A percentile compares a stretch with the other conserved stretches of the same genome.
phyloP scores from a whole-genome alignment of 805 yeast genomes.

The Metschnikowia vanudenii region DNA sequence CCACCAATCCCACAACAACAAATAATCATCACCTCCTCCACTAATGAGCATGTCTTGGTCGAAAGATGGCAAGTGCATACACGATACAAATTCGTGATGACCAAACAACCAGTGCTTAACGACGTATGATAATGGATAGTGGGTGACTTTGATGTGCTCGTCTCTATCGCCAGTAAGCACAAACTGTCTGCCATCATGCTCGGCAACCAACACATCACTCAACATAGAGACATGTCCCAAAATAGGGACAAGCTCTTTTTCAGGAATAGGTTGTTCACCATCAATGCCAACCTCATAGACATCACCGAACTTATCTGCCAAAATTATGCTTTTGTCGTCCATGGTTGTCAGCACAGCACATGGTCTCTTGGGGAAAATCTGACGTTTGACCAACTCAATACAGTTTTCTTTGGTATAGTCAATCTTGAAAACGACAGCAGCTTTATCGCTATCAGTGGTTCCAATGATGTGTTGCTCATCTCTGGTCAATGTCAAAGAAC shows the following conservation, averaged over 20 bases:
- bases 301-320: constrained; percentile 97
- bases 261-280: constrained; percentile 37
- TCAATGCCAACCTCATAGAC: constrained; percentile 63
- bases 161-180: constrained; percentile 88
- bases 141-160: constrained; percentile 86
- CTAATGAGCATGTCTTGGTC: constrained; percentile 55
- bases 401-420: constrained; percentile 40
- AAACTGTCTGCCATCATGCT: constrained; percentile 43
- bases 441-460: constrained; percentile 81
- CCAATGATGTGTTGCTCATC: constrained; percentile 56
- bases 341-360: constrained; percentile 65
- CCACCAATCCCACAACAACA: constrained; percentile 80
- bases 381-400: constrained; percentile 59
- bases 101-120: constrained; percentile 86
- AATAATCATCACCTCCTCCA: constrained; percentile 86
- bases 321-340: constrained; percentile 51
- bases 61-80: constrained; percentile 56
- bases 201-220: constrained; percentile 61
- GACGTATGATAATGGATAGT: constrained; percentile 73
- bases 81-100: constrained; percentile 78
- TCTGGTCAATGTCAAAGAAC: constrained; percentile 55
- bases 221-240: constrained; percentile 97
- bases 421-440: constrained; percentile 60
- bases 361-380: constrained; percentile 89
- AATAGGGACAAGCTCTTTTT: constrained; percentile 56